These are phyloP conservation scores for Boletus reticuloceps DNA, from an alignment of 768 basidiomycete species.

Conservation along the genomic window DNA sequence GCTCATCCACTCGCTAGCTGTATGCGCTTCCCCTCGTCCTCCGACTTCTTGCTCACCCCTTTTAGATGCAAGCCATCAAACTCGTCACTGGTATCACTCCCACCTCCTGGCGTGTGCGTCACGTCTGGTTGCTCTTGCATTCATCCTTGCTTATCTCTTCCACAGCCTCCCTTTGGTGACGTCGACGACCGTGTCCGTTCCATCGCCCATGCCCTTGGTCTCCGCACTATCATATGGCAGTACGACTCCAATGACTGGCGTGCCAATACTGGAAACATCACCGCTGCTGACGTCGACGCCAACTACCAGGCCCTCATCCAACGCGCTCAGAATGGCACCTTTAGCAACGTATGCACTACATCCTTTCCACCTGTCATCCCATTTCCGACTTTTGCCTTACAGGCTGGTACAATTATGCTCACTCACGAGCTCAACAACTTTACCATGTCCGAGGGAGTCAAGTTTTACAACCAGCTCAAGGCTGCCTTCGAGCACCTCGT, in stretches of 20 bases:
- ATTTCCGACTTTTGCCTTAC: not conserved
- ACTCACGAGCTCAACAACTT: constrained; percentile 60
- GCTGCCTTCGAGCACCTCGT: constrained; percentile 47
- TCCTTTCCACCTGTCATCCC: not conserved
- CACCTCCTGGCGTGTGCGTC: constrained; percentile 56
- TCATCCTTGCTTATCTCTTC: not conserved
- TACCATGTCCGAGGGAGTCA: constrained; percentile 60
- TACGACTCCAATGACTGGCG: constrained; percentile 76
- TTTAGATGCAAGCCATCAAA: constrained; percentile 51
- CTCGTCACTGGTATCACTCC: constrained; percentile 55
- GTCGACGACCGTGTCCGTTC: constrained; percentile 75
- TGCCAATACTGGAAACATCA: constrained; percentile 45
- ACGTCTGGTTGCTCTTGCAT: not conserved
- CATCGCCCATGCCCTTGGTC: constrained; percentile 63
- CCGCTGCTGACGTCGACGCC: constrained; percentile 43
- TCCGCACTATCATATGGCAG: constrained; percentile 73
- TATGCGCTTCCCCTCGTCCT: constrained; percentile 4
- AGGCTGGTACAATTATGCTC: constrained; percentile 52
- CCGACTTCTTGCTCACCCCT: not conserved
- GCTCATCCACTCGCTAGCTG: constrained; percentile 20
- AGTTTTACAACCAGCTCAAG: constrained; percentile 46
- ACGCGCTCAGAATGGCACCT: constrained; percentile 43
- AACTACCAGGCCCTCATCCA: constrained; percentile 56
- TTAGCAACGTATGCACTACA: constrained; percentile 31
- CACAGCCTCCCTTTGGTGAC: constrained; percentile 62